phyloP scores from a whole-genome alignment of 768 basidiomycete genomes.

The Boletus barrowsii region DNA sequence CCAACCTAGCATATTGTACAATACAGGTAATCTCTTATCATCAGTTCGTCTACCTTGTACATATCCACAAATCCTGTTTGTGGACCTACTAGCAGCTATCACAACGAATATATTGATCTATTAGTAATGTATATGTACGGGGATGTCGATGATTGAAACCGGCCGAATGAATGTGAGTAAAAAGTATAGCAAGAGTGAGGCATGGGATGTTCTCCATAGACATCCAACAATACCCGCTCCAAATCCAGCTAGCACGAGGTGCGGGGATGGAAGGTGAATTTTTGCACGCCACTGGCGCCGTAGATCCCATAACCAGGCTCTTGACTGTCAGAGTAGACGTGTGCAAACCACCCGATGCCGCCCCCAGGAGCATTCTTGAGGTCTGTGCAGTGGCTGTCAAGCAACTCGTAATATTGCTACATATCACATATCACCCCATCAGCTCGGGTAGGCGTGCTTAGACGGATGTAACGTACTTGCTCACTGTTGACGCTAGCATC shows the following conservation, averaged over 20 bases:
- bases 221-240: background rate
- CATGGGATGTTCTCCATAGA: background rate
- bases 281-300: slow-evolving; percentile 42
- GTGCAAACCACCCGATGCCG: slow-evolving; percentile 80
- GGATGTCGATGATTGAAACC: no score
- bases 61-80: background rate
- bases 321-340: slow-evolving; percentile 68
- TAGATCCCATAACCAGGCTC: slow-evolving; percentile 74
- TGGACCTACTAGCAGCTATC: no score
- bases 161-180: background rate
- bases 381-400: slow-evolving; percentile 61
- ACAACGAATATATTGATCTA: background rate
- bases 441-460: background rate
- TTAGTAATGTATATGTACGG: background rate
- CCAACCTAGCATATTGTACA: slow-evolving; percentile 13
- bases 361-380: slow-evolving; percentile 59
- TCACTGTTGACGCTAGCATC: slow-evolving; percentile 63
- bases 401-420: slow-evolving; percentile 54
- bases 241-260: slow-evolving; percentile 48
- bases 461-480: slow-evolving; percentile 38
- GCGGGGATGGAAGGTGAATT: slow-evolving; percentile 64
- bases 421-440: background rate
- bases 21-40: slow-evolving; percentile 10
- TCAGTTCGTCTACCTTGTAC: background rate
- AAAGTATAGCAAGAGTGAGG: background rate